A percentile compares a stretch with the other conserved stretches of the same genome.
These are phyloP conservation scores for Ogataea angusta DNA, from an alignment of 805 yeast species.

Conservation along the genomic window DNA sequence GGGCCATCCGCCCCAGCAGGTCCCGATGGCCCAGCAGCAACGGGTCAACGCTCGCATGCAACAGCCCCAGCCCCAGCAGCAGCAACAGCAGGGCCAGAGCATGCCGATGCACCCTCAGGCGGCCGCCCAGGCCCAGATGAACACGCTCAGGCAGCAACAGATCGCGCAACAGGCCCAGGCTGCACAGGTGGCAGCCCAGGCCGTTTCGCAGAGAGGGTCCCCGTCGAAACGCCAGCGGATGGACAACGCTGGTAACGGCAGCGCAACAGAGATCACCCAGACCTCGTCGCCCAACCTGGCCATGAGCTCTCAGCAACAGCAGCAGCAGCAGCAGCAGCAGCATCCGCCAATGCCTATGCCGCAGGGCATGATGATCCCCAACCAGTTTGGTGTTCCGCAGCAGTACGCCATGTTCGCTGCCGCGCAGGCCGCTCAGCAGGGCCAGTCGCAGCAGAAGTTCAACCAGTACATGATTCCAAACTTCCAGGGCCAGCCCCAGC, in stretches of 20 bases:
- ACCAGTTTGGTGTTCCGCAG: conserved; percentile 30
- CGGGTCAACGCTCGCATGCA: conserved; percentile 14
- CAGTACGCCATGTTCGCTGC: conserved; percentile 29
- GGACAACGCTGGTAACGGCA: conserved; percentile 15
- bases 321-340: conserved; percentile 10
- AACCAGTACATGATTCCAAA: conserved; percentile 28
- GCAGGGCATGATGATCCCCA: conserved; percentile 30
- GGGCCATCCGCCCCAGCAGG: conserved; percentile 12
- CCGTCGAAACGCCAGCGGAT: conserved; percentile 28
- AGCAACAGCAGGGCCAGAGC: conserved; percentile 17
- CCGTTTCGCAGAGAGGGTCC: conserved; percentile 19
- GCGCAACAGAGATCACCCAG: conserved; percentile 12
- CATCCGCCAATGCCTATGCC: conserved; percentile 26
- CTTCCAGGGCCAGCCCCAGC: conserved; percentile 26
- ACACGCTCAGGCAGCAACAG: conserved; percentile 26
- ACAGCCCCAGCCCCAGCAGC: conserved; percentile 17
- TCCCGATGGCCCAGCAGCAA: conserved; percentile 12
- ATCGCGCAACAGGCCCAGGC: conserved; percentile 20
- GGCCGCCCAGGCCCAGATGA: conserved; percentile 30
- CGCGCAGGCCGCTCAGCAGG: conserved; percentile 23
- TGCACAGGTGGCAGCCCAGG: conserved; percentile 26
- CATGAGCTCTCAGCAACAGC: conserved; percentile 15
- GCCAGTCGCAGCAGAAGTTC: conserved; percentile 20
- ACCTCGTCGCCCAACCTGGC: conserved; percentile 13
- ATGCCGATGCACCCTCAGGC: conserved; percentile 24